These are phyloP conservation scores for Francoa sonchifolia DNA, from an alignment of 441 rosid species.

Conservation along the genomic window DNA sequence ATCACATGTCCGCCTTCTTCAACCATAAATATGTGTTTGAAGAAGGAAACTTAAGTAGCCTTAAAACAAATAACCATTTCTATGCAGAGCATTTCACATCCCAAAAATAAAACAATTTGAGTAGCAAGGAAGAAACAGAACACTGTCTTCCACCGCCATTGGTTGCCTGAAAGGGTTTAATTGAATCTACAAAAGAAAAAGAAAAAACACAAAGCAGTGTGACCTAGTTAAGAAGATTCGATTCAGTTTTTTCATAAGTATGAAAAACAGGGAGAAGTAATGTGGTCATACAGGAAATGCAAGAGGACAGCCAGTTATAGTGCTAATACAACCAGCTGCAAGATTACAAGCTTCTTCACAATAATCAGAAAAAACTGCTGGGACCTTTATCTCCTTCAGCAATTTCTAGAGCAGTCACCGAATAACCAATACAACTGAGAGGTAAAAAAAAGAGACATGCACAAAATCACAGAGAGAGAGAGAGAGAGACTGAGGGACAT, in stretches of 20 bases:
- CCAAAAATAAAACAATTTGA: slow-evolving; percentile 85
- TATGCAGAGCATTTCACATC: slow-evolving; percentile 19
- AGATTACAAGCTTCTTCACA: slow-evolving; percentile 96
- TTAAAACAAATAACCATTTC: background rate
- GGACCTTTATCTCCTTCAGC: slow-evolving; percentile 50
- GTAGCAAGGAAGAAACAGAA: slow-evolving; percentile 72
- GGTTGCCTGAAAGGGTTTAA: slow-evolving; percentile 96
- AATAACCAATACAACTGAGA: background rate
- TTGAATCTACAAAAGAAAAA: slow-evolving; percentile 40
- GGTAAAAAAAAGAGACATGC: background rate
- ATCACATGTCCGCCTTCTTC: too few relatives aligned
- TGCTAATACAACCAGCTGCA: slow-evolving; percentile 49
- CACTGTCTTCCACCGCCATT: slow-evolving; percentile 54
- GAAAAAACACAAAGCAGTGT: slow-evolving; percentile 2
- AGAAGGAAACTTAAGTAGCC: slow-evolving; percentile 1
- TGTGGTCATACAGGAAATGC: slow-evolving; percentile 32
- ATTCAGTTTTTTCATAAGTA: background rate
- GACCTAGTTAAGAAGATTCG: background rate
- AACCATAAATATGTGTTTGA: background rate
- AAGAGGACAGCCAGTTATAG: slow-evolving; percentile 37
- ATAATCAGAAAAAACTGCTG: slow-evolving; percentile 74
- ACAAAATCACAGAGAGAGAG: background rate
- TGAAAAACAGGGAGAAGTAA: slow-evolving; percentile 4
- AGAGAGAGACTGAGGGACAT: slow-evolving; percentile 10
- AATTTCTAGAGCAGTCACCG: slow-evolving; percentile 38